Conservation (phyloP, 2,329 filamentous ascomycete genomes). For the Cordyceps tenuipes region DNA sequence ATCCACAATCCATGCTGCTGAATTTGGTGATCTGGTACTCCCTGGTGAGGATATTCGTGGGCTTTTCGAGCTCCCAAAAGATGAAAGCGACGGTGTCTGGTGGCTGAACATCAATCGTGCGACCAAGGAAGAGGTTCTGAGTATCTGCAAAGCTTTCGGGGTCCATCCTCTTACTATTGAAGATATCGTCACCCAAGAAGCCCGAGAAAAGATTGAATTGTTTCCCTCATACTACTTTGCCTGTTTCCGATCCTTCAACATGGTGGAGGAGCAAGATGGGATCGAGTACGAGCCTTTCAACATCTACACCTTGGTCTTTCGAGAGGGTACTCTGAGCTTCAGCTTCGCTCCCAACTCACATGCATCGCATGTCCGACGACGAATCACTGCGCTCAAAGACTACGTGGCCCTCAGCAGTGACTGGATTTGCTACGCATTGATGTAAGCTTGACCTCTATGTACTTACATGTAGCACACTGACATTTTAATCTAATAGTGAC, state of each 20-base stretch:
- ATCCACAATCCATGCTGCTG: constrained; percentile 83
- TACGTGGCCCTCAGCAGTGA: constrained; percentile 92
- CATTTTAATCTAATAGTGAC: constrained; percentile 47
- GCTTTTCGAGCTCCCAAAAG: constrained; percentile 63
- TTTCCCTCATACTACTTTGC: constrained; percentile 98
- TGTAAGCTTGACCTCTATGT: constrained; percentile 47
- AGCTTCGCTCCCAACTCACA: constrained; percentile 85
- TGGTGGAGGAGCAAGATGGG: constrained; percentile 66
- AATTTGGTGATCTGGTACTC: constrained; percentile 79
- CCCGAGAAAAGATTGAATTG: constrained; percentile 95
- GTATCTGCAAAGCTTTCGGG: constrained; percentile 87
- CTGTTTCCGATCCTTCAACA: constrained; percentile 86
- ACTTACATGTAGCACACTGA: constrained; percentile 17
- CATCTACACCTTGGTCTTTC: constrained; percentile 93
- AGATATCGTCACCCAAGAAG: constrained; percentile 91
- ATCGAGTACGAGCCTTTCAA: constrained; percentile 91
- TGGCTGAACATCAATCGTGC: constrained; percentile 94
- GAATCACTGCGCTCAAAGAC: constrained; percentile 87
- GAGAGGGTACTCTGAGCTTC: constrained; percentile 90
- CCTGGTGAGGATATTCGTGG: constrained; percentile 85
- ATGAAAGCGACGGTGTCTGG: constrained; percentile 76
- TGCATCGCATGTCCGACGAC: constrained; percentile 78
- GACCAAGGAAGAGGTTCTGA: constrained; percentile 77
- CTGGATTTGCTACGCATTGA: constrained; percentile 98
- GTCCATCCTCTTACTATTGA: constrained; percentile 94